A percentile compares a stretch with the other conserved stretches of the same genome.
Evolutionary conservation across 768 basidiomycete species (phyloP).

Genomic region (Gloeopeniophorella convolvens): DNA sequence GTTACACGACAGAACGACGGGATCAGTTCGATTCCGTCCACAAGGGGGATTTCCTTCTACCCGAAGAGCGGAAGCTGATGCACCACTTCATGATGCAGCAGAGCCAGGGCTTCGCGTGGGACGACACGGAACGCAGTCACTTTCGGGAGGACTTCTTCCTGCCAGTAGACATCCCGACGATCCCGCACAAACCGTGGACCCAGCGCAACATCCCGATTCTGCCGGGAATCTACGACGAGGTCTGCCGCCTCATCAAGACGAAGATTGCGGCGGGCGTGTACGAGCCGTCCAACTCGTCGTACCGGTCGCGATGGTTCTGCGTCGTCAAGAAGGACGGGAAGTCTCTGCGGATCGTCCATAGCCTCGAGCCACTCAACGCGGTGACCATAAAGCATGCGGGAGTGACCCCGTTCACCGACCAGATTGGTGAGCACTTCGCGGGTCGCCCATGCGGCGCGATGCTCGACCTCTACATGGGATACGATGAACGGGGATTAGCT

Average conservation of each 20-base stretch:
- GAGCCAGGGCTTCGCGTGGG: too few species aligned
- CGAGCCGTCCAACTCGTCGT: slow-evolving; percentile 34
- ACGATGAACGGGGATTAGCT: background rate
- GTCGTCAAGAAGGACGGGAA: slow-evolving; percentile 28
- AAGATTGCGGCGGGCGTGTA: slow-evolving; percentile 33
- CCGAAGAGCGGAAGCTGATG: background rate
- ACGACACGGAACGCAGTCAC: too few species aligned
- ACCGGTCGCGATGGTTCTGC: slow-evolving; percentile 36
- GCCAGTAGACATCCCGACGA: too few species aligned
- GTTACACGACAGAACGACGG: background rate
- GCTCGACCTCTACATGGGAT: slow-evolving; percentile 27
- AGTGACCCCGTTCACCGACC: slow-evolving; percentile 19
- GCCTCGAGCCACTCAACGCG: slow-evolving; percentile 24
- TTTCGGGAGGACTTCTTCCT: too few species aligned
- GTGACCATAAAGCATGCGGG: background rate
- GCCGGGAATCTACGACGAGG: background rate
- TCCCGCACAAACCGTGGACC: too few species aligned
- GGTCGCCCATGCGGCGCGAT: slow-evolving; percentile 24
- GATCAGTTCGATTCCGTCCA: background rate
- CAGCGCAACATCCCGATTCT: background rate
- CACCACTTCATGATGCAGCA: too few species aligned
- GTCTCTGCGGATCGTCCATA: slow-evolving; percentile 21
- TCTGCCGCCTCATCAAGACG: background rate
- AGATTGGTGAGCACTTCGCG: slow-evolving; percentile 19
- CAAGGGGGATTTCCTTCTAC: background rate